These are phyloP conservation scores for Tolypocladium pustulatum DNA, from an alignment of 2,329 filamentous ascomycete species.

Conservation along the genomic window DNA sequence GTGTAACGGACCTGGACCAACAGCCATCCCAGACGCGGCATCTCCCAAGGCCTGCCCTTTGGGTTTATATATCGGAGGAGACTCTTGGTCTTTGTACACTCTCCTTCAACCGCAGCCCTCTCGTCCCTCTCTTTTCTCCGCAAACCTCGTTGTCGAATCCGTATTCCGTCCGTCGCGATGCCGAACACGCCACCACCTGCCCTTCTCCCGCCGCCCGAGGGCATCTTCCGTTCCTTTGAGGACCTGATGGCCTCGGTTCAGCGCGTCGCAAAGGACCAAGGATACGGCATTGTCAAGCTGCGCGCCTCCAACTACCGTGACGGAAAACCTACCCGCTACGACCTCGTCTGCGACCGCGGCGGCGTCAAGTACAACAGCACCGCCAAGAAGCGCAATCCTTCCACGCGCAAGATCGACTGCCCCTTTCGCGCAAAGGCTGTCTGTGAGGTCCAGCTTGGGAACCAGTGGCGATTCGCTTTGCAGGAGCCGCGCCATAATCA, in stretches of 20 bases:
- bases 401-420: slow-evolving; percentile 53
- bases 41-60: slow-evolving; percentile 1
- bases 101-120: neutral
- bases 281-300: slow-evolving; percentile 52
- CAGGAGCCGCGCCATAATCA: slow-evolving; percentile 52
- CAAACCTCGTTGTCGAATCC: slow-evolving; percentile 18
- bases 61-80: slow-evolving; percentile 1
- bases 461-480: slow-evolving; percentile 54
- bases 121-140: slow-evolving; percentile 4
- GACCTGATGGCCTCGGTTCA: slow-evolving; percentile 48
- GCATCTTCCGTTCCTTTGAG: slow-evolving; percentile 49
- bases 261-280: slow-evolving; percentile 50
- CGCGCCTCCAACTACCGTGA: slow-evolving; percentile 54
- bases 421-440: slow-evolving; percentile 54
- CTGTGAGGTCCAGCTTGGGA: slow-evolving; percentile 50
- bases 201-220: slow-evolving; percentile 46
- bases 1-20: slow-evolving; percentile 4
- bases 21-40: slow-evolving; percentile 4
- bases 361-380: slow-evolving; percentile 56
- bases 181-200: slow-evolving; percentile 35
- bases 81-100: neutral
- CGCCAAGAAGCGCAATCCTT: slow-evolving; percentile 53
- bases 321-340: slow-evolving; percentile 51
- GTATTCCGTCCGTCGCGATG: slow-evolving; percentile 24
- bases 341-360: slow-evolving; percentile 52